Conservation (phyloP, 23 red algal genomes). For the Gracilaria domingensis region DNA sequence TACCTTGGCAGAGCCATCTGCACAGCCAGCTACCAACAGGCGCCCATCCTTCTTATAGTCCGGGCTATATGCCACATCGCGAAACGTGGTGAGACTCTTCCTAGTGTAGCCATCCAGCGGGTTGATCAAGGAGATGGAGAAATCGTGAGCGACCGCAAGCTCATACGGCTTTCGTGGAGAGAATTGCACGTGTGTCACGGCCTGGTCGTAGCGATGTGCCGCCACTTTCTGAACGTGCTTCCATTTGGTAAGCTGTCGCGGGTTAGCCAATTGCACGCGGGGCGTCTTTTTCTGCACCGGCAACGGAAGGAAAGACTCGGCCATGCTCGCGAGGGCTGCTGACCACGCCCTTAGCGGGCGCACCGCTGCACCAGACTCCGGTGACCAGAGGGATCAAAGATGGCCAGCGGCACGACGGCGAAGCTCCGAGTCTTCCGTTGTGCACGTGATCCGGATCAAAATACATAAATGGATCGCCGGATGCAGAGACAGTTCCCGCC, state of each 20-base stretch:
- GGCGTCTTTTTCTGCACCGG: not conserved
- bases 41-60: slow-evolving; percentile 84
- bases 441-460: not conserved
- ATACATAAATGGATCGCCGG: not conserved
- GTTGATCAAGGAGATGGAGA: slow-evolving; percentile 63
- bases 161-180: slow-evolving; percentile 72
- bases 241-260: slow-evolving; percentile 7
- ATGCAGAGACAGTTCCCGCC: not conserved
- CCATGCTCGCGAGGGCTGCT: not conserved
- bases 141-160: slow-evolving; percentile 69
- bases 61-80: slow-evolving; percentile 72
- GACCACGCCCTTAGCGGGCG: not conserved
- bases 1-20: slow-evolving; percentile 70
- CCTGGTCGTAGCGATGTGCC: slow-evolving; percentile 17
- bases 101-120: slow-evolving; percentile 31
- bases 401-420: too few species aligned
- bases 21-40: slow-evolving; percentile 87
- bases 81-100: slow-evolving; percentile 64
- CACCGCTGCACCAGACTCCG: not conserved
- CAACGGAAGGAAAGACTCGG: slow-evolving; percentile 7
- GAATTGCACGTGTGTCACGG: slow-evolving; percentile 71
- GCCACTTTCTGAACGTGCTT: slow-evolving; percentile 25
- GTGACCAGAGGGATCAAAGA: too few species aligned
- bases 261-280: slow-evolving; percentile 2
- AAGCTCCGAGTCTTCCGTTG: too few species aligned